Conservation (phyloP, 2,329 filamentous ascomycete genomes). For the Microdochium nivale region DNA sequence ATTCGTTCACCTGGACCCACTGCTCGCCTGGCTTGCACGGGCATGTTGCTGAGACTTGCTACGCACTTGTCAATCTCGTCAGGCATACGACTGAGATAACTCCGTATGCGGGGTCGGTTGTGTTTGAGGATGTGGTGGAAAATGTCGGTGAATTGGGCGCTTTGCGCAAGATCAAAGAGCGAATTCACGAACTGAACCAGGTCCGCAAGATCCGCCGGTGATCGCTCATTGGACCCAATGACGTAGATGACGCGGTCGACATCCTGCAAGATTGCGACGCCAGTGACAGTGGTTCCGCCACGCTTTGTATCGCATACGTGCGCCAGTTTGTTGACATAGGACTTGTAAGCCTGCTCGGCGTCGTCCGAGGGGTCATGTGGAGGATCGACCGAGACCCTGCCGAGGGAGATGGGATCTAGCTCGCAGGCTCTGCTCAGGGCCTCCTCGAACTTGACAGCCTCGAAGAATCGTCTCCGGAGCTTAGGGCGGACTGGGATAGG, state of each 20-base stretch:
- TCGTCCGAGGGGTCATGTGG: neutral
- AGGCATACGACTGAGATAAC: neutral
- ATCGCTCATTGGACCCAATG: constrained; percentile 20
- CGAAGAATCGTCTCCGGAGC: neutral
- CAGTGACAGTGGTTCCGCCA: constrained; percentile 19
- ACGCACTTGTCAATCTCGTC: neutral
- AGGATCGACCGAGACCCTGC: neutral
- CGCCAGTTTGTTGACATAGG: constrained; percentile 21
- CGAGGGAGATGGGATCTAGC: neutral
- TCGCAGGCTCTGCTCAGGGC: neutral
- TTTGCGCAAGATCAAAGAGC: neutral
- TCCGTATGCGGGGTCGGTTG: neutral
- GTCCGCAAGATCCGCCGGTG: neutral
- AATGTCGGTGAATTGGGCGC: neutral
- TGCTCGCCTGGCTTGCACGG: neutral
- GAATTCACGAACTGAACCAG: neutral
- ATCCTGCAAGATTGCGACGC: constrained; percentile 17
- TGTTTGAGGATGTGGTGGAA: neutral
- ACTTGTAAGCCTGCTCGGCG: constrained; percentile 14
- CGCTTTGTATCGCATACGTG: constrained; percentile 19
- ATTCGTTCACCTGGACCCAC: neutral
- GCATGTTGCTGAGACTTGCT: neutral
- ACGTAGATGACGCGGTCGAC: constrained; percentile 17
- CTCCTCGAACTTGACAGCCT: neutral
- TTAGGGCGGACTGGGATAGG: neutral